Evolutionary conservation across 768 basidiomycete species (phyloP), one percentile per base, ranked within the genome.

Genomic region (Naganishia kalamii): DNA sequence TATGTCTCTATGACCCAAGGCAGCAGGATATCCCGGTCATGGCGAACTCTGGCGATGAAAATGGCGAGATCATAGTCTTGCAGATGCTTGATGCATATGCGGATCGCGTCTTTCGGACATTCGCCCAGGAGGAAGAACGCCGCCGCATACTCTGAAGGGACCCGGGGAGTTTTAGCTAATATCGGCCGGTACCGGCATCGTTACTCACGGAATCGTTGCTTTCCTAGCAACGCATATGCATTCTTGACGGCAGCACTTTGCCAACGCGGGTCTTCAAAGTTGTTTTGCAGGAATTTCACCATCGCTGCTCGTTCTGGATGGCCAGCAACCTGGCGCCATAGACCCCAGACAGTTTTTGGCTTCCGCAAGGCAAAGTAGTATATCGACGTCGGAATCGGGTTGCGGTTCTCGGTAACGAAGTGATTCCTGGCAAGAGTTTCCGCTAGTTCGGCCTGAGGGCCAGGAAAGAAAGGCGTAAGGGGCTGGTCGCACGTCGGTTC

Each of bases 291-390:
- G 77, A 99, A 97, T 72, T 89, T 92, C 65, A 99, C 81, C 92
- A 91, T 98, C 60, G 86, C 72, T 5, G 81, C 71, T 71, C 96
- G 92, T 70, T 98, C 96, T 69, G 85, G 88, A 70, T 98, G 93
- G 85, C 92, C 92, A 1, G 85, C 85, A 0, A 92, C 90, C 74
- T 98, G 96, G 71, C 90, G 84, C 96, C 96, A 99, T 13, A 99
- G 82, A 6, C 92, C 91, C 68, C 92, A 89, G 0, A 99, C 92
- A 11, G 97, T 83, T 72, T 91, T 92, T 64, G 85, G 83, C 75
- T 97, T 98, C 15, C 91, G 89, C 13, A 99, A 80, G 2, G 96
- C 93, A 70, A 99, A 96, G 78, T 97, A 99, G 76, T 88, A 89
- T 46, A 99, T 81, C 6, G 90, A 92, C 71, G 92, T 93, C 7